Evolutionary conservation across 768 basidiomycete genomes (phyloP).

Genomic region (Tricholoma sp.): DNA sequence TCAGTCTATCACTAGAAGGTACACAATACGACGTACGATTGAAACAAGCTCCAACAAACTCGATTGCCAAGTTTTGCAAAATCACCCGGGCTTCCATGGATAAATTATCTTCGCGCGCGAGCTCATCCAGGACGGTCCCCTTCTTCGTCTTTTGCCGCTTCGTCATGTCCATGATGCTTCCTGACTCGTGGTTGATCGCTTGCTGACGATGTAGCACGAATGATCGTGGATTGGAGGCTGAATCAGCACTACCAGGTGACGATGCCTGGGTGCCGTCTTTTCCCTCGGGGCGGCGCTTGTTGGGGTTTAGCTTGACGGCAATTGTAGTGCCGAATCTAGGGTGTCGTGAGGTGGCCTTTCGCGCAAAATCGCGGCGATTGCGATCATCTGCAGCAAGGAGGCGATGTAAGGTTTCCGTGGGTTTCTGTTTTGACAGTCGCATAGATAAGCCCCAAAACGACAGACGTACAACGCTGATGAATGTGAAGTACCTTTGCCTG

Average conservation of each 20-base stretch:
- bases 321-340: slow-evolving; percentile 97
- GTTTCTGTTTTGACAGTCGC: slow-evolving; percentile 42
- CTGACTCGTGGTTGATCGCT: slow-evolving; percentile 65
- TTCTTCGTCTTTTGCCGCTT: slow-evolving; percentile 60
- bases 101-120: slow-evolving; percentile 63
- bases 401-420: slow-evolving; percentile 59
- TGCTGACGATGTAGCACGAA: slow-evolving; percentile 83
- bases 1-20: slow-evolving; percentile 6
- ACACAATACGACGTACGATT: slow-evolving; percentile 60
- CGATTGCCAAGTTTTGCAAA: slow-evolving; percentile 63
- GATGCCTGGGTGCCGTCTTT: slow-evolving; percentile 15
- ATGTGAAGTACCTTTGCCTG: slow-evolving; percentile 52
- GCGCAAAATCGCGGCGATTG: slow-evolving; percentile 49
- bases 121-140: slow-evolving; percentile 57
- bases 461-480: not conserved
- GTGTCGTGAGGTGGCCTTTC: slow-evolving; percentile 69
- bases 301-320: slow-evolving; percentile 64
- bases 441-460: slow-evolving; percentile 4
- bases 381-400: slow-evolving; percentile 76
- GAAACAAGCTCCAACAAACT: slow-evolving; percentile 81
- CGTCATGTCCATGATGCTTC: slow-evolving; percentile 63
- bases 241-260: slow-evolving; percentile 16
- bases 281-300: slow-evolving; percentile 31
- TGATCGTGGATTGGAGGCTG: slow-evolving; percentile 37
- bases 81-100: slow-evolving; percentile 56